Percentiles rank a stretch among this genome's conserved stretches.
phyloP scores from a whole-genome alignment of 306 rosid species.

The Ochetophila trinervis region DNA sequence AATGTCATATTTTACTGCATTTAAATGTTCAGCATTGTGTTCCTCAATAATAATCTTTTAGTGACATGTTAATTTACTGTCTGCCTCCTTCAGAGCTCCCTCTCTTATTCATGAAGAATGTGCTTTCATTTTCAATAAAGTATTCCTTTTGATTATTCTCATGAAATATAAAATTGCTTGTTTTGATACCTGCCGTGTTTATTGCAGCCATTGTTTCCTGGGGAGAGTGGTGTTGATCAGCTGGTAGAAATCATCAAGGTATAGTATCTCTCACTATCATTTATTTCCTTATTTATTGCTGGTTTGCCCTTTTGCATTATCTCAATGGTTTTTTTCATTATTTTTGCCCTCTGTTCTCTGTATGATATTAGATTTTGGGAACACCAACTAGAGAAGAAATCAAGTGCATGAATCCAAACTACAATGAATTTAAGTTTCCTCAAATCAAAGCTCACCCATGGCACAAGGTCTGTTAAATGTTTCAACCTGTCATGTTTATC shows the following conservation, averaged over 20 bases:
- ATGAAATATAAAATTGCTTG: background rate
- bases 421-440: conserved; percentile 85
- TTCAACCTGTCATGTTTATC: background rate
- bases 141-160: no score
- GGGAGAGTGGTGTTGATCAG: conserved; percentile 97
- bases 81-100: background rate
- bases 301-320: conserved; percentile 25
- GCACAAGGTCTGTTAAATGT: conserved; percentile 66
- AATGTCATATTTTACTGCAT: no score
- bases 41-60: no score
- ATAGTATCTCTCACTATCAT: background rate
- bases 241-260: conserved; percentile 97
- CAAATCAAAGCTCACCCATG: conserved; percentile 96
- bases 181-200: conserved; percentile 28
- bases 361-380: conserved; percentile 57
- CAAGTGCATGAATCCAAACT: conserved; percentile 93
- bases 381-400: conserved; percentile 96
- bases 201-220: conserved; percentile 94
- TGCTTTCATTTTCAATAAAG: no score
- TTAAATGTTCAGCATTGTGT: no score
- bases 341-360: background rate
- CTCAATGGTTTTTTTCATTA: background rate
- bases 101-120: background rate
- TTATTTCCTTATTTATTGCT: conserved; percentile 7
- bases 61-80: background rate